These are phyloP conservation scores for Pichia nakasei DNA, from an alignment of 805 yeast species.

Conservation along the genomic window DNA sequence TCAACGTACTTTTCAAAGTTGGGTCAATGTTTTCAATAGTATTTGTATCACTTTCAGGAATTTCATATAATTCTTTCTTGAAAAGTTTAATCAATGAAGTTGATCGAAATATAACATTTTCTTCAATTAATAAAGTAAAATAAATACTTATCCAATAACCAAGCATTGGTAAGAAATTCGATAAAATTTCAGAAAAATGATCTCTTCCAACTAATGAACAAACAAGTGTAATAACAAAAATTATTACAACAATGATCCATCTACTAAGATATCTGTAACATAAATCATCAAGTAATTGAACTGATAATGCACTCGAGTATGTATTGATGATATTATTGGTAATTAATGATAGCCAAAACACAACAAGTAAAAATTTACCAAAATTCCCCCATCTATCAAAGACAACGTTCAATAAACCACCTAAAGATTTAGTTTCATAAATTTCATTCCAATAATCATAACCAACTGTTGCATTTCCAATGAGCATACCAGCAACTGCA, in stretches of 20 bases:
- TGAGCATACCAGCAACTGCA: slow-evolving; percentile 61
- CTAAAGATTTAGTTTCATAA: slow-evolving; percentile 56
- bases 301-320: slow-evolving; percentile 73
- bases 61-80: slow-evolving; percentile 31
- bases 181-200: slow-evolving; percentile 61
- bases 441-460: slow-evolving; percentile 49
- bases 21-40: neutral
- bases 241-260: slow-evolving; percentile 62
- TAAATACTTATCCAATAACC: slow-evolving; percentile 89
- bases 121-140: slow-evolving; percentile 60
- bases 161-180: slow-evolving; percentile 82
- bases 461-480: slow-evolving; percentile 56
- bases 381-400: slow-evolving; percentile 66
- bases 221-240: slow-evolving; percentile 56
- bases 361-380: slow-evolving; percentile 65
- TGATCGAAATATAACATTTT: slow-evolving; percentile 60
- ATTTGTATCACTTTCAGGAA: neutral
- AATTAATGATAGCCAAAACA: slow-evolving; percentile 64
- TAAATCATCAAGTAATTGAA: slow-evolving; percentile 50
- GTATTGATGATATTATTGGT: slow-evolving; percentile 77
- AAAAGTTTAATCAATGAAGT: slow-evolving; percentile 33
- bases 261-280: slow-evolving; percentile 59
- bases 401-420: slow-evolving; percentile 61
- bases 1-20: neutral
- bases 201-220: slow-evolving; percentile 70